Evolutionary conservation across 1,284 basidiomycete genomes (phyloP), one percentile per base, ranked within the genome.

Genomic region (Leccinum solheimii): DNA sequence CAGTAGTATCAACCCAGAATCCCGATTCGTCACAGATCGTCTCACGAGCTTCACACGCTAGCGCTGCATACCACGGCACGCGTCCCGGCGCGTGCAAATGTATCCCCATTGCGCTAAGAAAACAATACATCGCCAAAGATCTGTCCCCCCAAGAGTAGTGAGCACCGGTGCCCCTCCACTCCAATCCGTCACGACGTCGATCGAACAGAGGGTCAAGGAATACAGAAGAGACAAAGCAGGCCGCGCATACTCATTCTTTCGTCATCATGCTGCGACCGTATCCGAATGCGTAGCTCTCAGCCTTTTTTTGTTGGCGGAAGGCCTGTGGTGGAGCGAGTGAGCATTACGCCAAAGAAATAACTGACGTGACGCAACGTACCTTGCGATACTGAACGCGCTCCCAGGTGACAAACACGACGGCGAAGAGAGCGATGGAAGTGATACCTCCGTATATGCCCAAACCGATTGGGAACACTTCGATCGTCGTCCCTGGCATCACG

Each of bases 301-400:
- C 87, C 68, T 90, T 81, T 75, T 86, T 88, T 68, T 86, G 83
- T 76, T 86, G 81, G 67, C 91, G 81, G 83, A 92, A 93, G 61
- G 84, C 82, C 90, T 91, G 65, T 26, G 60, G 65, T 23, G 49
- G 49, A 59, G 52, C 21, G n/a, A 64, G 56, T 60, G n/a, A 66
- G 62, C 32, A 55, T 38, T 6, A 59, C 4, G 13, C 27, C 2
- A 26, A 50, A 11, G 9, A 14, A 11, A 52, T 52, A 3, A 50
- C 49, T 19, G 19, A 13, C 19, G 23, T 10, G 23, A 30, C n/a
- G n/a, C 32, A 77, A 43, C 81, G 56, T 58, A 89, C 90, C 83
- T 85, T 91, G 79, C 91, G 86, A 72, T 91, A 90, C 75, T 88
- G 90, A 32, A 90, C 86, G 57, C 91, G 83, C 79, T 93, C 91